These are phyloP conservation scores for Trypanosoma mega DNA, from an alignment of 208 protist species.

Conservation along the genomic window DNA sequence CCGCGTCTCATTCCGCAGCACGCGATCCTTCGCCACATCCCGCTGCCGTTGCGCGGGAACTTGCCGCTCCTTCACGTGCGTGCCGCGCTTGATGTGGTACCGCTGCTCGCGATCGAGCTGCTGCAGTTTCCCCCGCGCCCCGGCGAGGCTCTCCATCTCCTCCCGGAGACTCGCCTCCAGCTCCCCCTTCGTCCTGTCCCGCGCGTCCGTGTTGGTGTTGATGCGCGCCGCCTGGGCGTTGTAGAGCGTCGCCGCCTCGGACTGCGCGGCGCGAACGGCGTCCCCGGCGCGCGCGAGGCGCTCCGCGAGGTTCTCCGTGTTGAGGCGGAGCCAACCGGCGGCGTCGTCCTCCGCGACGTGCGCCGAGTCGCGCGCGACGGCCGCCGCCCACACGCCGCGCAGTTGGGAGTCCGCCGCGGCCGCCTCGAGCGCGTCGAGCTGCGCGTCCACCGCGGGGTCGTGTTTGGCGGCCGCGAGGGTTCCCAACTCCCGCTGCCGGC, in stretches of 20 bases:
- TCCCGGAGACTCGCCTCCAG: slow-evolving; percentile 50
- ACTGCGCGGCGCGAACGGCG: slow-evolving; percentile 30
- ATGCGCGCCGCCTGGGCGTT: slow-evolving; percentile 55
- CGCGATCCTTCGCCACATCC: slow-evolving; percentile 41
- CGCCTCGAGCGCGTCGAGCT: slow-evolving; percentile 55
- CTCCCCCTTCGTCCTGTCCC: slow-evolving; percentile 58
- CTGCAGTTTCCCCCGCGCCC: slow-evolving; percentile 41
- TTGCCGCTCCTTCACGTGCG: slow-evolving; percentile 27
- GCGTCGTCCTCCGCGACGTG: slow-evolving; percentile 38
- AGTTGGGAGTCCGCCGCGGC: slow-evolving; percentile 60
- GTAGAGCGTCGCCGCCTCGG: slow-evolving; percentile 45
- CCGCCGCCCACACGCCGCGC: slow-evolving; percentile 51
- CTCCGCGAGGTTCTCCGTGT: slow-evolving; percentile 42
- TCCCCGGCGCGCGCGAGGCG: slow-evolving; percentile 39
- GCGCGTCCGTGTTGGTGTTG: slow-evolving; percentile 69
- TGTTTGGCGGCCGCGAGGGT: slow-evolving; percentile 29
- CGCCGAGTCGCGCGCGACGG: slow-evolving; percentile 29
- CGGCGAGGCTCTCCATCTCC: slow-evolving; percentile 66
- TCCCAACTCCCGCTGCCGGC: slow-evolving; percentile 38
- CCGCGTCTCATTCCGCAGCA: slow-evolving; percentile 46
- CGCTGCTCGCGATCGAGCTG: slow-evolving; percentile 68
- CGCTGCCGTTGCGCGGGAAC: slow-evolving; percentile 39
- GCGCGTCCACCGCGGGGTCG: slow-evolving; percentile 47
- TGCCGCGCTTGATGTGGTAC: slow-evolving; percentile 75
- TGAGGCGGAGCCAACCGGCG: slow-evolving; percentile 32